A percentile compares a stretch with the other conserved stretches of the same genome.
Evolutionary conservation across 306 rosid species (phyloP).

Genomic region (Cotoneaster glaucophyllus): DNA sequence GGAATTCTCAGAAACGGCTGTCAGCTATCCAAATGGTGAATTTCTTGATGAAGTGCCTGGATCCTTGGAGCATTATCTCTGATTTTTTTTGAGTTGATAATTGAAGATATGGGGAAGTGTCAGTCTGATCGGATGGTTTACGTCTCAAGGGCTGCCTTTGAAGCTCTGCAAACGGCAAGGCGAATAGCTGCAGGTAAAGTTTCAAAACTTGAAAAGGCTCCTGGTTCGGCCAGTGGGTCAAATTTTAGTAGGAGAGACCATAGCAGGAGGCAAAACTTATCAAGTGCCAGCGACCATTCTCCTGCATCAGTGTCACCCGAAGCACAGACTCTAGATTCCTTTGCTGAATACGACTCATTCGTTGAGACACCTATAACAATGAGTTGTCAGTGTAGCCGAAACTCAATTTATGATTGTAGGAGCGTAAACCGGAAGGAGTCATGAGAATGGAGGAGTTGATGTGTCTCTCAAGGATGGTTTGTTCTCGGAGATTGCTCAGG

Average conservation of each 20-base stretch:
- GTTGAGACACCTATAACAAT: constrained; percentile 52
- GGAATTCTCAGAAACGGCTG: constrained; percentile 70
- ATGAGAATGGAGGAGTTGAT: constrained; percentile 63
- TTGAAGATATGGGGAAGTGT: constrained; percentile 76
- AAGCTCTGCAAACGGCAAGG: constrained; percentile 79
- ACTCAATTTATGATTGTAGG: constrained; percentile 27
- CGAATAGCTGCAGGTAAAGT: constrained; percentile 40
- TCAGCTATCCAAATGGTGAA: constrained; percentile 75
- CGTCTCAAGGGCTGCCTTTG: constrained; percentile 81
- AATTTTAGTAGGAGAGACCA: constrained; percentile 46
- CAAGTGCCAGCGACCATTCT: constrained; percentile 38
- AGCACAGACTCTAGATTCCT: constrained; percentile 55
- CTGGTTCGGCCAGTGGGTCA: constrained; percentile 57
- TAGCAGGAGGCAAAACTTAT: constrained; percentile 32
- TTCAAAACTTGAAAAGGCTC: constrained; percentile 36
- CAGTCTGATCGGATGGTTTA: constrained; percentile 71
- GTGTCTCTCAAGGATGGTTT: constrained; percentile 84
- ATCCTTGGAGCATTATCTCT: constrained; percentile 65
- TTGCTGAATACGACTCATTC: constrained; percentile 54
- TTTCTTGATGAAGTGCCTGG: constrained; percentile 71
- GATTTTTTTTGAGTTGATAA: constrained; percentile 50
- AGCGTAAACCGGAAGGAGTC: constrained; percentile 71
- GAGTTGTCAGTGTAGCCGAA: constrained; percentile 29
- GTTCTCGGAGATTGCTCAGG: constrained; percentile 35
- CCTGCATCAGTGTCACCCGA: constrained; percentile 58